phyloP scores from a whole-genome alignment of 106 monocot species.

The Phalaenopsis equestris region DNA sequence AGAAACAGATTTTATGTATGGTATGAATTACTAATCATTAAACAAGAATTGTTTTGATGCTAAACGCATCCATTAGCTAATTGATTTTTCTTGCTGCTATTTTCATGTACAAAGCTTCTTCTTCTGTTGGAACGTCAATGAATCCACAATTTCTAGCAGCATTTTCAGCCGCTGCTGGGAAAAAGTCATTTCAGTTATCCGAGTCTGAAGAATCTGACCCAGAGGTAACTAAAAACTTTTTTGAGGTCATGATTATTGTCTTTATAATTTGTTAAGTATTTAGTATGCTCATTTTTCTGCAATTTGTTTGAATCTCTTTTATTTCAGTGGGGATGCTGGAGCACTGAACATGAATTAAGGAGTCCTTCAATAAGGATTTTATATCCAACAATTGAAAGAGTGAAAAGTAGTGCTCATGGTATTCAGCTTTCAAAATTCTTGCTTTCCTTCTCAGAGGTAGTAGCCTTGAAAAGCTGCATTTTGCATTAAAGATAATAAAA shows the following conservation, averaged over 20 bases:
- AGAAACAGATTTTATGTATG: slow-evolving; percentile 85
- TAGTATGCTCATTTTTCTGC: neutral
- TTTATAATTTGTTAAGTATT: neutral
- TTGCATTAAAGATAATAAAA: too few relatives aligned
- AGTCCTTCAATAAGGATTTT: slow-evolving; percentile 46
- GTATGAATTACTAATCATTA: slow-evolving; percentile 19
- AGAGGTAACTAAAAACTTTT: slow-evolving; percentile 30
- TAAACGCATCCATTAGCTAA: neutral
- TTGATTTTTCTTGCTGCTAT: slow-evolving; percentile 2
- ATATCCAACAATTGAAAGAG: slow-evolving; percentile 72
- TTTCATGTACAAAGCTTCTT: slow-evolving; percentile 38
- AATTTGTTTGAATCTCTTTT: neutral
- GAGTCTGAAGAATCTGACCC: slow-evolving; percentile 93
- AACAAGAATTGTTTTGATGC: neutral
- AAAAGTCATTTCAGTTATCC: slow-evolving; percentile 41
- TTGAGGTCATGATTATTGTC: neutral
- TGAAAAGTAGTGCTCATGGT: slow-evolving; percentile 31
- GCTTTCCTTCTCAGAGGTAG: slow-evolving; percentile 59
- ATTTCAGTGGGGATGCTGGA: slow-evolving; percentile 77
- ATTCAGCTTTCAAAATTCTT: slow-evolving; percentile 32
- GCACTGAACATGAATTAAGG: slow-evolving; percentile 25
- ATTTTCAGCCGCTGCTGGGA: slow-evolving; percentile 75
- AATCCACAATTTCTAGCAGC: slow-evolving; percentile 57
- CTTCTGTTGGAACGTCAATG: slow-evolving; percentile 77
- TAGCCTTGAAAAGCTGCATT: too few relatives aligned